A percentile compares a stretch with the other conserved stretches of the same genome.
Evolutionary conservation across 139 green algal species (phyloP).

Genomic region (Chlorella ohadii): DNA sequence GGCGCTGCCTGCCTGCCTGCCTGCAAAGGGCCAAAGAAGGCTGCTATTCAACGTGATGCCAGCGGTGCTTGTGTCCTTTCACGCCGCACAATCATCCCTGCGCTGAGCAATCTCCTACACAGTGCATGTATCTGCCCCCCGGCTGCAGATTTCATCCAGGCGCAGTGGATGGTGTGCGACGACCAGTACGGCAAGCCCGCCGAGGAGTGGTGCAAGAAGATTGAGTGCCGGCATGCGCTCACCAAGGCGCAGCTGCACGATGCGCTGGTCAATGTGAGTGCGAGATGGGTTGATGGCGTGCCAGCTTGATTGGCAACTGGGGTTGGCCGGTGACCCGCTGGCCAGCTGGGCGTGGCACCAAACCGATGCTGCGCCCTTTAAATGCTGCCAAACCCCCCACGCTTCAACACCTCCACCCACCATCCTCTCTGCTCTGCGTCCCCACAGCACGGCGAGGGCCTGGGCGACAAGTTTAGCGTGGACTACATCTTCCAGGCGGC

Average conservation of each 20-base stretch:
- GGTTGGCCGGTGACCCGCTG: no score
- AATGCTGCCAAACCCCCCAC: no score
- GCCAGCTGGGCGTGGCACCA: no score
- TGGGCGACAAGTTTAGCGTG: constrained; percentile 25
- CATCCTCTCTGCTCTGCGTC: no score
- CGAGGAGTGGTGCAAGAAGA: neutral
- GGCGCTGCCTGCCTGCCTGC: no score
- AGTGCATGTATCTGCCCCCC: neutral
- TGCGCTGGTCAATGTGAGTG: constrained; percentile 44
- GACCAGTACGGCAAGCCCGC: constrained; percentile 30
- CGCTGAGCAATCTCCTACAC: neutral
- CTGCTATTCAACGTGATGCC: no score
- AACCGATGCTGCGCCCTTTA: no score
- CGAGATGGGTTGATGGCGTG: no score
- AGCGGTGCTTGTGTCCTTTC: neutral
- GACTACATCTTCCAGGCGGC: constrained; percentile 37
- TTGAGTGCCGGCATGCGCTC: constrained; percentile 18
- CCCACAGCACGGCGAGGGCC: constrained; percentile 39
- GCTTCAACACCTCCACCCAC: no score
- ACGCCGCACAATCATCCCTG: neutral
- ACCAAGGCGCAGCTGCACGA: constrained; percentile 48
- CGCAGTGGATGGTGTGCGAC: constrained; percentile 13
- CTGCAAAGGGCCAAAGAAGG: no score
- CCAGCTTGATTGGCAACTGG: no score
- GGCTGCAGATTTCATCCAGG: constrained; percentile 17